These are phyloP conservation scores for Rhodotorula diobovata DNA, from an alignment of 768 basidiomycete genomes.

Conservation along the genomic window DNA sequence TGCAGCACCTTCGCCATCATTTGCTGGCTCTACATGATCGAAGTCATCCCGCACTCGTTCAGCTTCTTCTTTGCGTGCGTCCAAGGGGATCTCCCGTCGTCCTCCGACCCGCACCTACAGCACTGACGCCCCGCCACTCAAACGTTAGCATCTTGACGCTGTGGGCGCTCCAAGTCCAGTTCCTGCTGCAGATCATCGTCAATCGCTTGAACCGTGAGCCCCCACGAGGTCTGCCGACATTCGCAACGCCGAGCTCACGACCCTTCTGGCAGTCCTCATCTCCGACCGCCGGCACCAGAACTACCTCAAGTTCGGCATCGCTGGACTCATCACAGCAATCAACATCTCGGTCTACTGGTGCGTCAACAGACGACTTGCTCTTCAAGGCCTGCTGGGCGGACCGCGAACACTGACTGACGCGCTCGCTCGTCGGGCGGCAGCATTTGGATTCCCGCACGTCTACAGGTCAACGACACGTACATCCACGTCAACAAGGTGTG, in stretches of 20 bases:
- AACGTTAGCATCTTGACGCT: background rate
- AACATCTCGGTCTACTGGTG: constrained; percentile 24
- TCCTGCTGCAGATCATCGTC: constrained; percentile 29
- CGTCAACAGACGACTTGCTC: background rate
- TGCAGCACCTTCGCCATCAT: background rate
- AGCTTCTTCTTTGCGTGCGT: background rate
- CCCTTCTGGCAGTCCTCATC: background rate
- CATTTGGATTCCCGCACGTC: constrained; percentile 19
- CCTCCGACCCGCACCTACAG: too few relatives aligned
- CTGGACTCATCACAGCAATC: background rate
- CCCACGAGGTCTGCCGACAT: background rate
- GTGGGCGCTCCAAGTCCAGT: constrained; percentile 15
- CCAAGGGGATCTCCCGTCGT: background rate
- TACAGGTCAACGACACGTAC: constrained; percentile 4
- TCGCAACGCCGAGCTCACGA: background rate
- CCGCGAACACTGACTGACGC: background rate
- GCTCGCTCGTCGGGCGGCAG: background rate
- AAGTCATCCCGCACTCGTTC: background rate
- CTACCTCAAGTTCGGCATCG: constrained; percentile 10
- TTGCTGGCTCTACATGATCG: background rate
- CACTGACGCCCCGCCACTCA: background rate
- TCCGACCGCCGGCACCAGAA: background rate
- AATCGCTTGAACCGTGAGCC: constrained; percentile 22
- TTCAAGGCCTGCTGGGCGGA: too few relatives aligned
- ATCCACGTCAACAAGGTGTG: background rate